Base-by-base conservation (phyloP, 2,329 filamentous ascomycete genomes). In the Cadophora sp. region DNA sequence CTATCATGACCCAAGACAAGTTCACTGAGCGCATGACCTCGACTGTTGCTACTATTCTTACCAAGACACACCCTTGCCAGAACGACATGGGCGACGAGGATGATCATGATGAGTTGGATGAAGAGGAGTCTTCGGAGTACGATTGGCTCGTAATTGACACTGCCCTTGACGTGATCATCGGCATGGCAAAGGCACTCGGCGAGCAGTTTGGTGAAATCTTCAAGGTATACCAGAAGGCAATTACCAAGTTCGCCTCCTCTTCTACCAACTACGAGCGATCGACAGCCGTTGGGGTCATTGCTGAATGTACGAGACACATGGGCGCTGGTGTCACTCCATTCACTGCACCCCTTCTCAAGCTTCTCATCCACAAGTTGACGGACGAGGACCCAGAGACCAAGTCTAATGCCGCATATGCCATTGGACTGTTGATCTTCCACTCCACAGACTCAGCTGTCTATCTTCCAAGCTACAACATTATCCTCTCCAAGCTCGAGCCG, bases 141-240 rank as follows among this genome's bases (percentile, higher is more conserved):
- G 96, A 98, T 83, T 98, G 96, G 96, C 87, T 97, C 20, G 91
- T 97, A 61, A 91, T 98, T 64, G 96, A 99, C 82, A 97, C 94
- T 11, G 94, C 93, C 43, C 87, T 98, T 64, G 96, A 98, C 72
- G 93, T 97, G 56, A 85, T 97, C 60, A 93, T 93, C 61, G 93
- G 92, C 45, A 87, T 98, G 48, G 90, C 94, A 22, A 88, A 89
- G 56, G 93, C 93, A 39, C 88, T 98, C 16, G 96, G 96, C 47
- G 79, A 86, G 24, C 88, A 89, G 73, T 98, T 97, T 75, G 85
- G 86, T 65, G 91, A 97, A 82, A 84, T 97, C 69, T 98, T 94
- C 93, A 96, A 97, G 84, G 89, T 97, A 74, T 97, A 97, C 73
- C 92, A 97, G 84, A 95, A 96, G 85, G 92, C 91, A 45, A 86